Evolutionary conservation across 1,139 yeast species (phyloP).

Genomic region (Yamadazyma buinensis): DNA sequence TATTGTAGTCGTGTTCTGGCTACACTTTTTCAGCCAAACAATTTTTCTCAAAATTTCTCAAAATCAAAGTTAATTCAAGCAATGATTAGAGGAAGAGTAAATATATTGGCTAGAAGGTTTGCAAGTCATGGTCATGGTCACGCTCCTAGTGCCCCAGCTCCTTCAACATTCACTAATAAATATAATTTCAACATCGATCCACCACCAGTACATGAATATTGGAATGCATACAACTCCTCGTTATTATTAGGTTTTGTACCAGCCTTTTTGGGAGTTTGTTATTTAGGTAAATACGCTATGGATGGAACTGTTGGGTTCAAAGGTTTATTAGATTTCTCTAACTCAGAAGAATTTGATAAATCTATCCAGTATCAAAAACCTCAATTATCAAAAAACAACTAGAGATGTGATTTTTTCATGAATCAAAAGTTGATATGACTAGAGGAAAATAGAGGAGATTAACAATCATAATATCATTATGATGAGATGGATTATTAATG

Average conservation of each 20-base stretch:
- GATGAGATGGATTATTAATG: no score
- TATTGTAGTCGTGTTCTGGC: no score
- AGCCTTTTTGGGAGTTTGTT: slow-evolving; percentile 32
- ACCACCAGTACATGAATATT: slow-evolving; percentile 47
- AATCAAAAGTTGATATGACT: no score
- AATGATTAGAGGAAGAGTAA: neutral
- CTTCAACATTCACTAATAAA: slow-evolving; percentile 38
- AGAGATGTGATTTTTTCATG: no score
- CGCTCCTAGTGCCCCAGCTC: slow-evolving; percentile 15
- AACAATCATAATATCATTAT: no score
- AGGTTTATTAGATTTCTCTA: slow-evolving; percentile 33
- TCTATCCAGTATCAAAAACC: slow-evolving; percentile 30
- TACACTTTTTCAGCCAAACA: no score
- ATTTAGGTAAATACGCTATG: slow-evolving; percentile 31
- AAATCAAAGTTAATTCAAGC: no score
- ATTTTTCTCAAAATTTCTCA: no score
- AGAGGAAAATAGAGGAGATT: no score
- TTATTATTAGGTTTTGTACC: slow-evolving; percentile 40
- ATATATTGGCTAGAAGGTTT: slow-evolving; percentile 19
- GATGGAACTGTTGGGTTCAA: slow-evolving; percentile 27
- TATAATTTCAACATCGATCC: slow-evolving; percentile 42
- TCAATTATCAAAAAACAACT: slow-evolving; percentile 21
- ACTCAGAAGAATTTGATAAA: slow-evolving; percentile 28
- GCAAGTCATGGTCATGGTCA: slow-evolving; percentile 26
- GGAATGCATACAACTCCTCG: slow-evolving; percentile 39